Conservation (phyloP, 257 asterid species). For the Penstemon eatonii region DNA sequence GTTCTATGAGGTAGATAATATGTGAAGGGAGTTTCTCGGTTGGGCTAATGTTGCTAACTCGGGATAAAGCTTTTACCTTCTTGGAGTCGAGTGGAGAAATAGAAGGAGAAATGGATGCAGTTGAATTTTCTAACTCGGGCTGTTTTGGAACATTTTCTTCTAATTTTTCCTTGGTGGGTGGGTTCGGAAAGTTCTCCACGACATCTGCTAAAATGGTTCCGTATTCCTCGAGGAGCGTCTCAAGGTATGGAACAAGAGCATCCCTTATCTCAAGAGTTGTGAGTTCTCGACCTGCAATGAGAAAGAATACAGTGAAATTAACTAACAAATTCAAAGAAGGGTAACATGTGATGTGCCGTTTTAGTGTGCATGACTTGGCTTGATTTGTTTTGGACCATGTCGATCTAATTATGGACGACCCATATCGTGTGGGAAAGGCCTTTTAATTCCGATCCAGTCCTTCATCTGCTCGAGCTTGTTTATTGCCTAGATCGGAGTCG, state of each 20-base stretch:
- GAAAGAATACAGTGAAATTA: constrained; percentile 16
- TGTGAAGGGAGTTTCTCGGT: constrained; percentile 76
- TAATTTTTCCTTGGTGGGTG: constrained; percentile 52
- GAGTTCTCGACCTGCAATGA: constrained; percentile 78
- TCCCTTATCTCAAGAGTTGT: constrained; percentile 92
- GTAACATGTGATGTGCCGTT: neutral
- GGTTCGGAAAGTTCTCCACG: constrained; percentile 75
- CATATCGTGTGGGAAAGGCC: no score
- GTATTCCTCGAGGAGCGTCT: constrained; percentile 66
- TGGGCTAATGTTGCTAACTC: constrained; percentile 61
- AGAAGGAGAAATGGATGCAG: constrained; percentile 45
- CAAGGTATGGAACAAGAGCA: constrained; percentile 85
- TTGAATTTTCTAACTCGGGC: constrained; percentile 38
- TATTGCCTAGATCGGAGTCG: no score
- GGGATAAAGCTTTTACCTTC: constrained; percentile 78
- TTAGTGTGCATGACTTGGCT: neutral
- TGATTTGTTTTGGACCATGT: no score
- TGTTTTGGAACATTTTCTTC: constrained; percentile 45
- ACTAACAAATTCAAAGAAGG: constrained; percentile 10
- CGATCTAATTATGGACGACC: no score
- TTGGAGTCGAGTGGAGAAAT: constrained; percentile 42
- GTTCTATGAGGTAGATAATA: constrained; percentile 72
- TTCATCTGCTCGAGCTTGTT: no score
- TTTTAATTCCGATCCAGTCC: no score
- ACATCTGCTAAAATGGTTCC: constrained; percentile 62